Evolutionary conservation across 2,329 filamentous ascomycete genomes (phyloP).

Genomic region (Clarireedia sp.): DNA sequence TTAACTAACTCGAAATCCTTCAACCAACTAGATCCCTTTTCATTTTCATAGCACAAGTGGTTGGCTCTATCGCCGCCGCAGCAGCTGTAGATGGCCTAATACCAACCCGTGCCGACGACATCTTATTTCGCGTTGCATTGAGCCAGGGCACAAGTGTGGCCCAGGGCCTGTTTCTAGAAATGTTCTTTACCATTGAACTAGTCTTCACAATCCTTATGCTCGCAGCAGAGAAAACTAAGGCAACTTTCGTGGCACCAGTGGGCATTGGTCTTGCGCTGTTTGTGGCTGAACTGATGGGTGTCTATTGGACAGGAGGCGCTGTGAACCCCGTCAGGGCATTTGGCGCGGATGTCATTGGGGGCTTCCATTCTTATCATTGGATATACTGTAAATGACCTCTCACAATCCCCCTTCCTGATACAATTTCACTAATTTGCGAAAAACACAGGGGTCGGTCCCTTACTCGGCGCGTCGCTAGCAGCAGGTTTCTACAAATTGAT

Average conservation of each 20-base stretch:
- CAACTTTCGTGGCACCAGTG: conserved; percentile 40
- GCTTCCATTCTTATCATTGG: conserved; percentile 38
- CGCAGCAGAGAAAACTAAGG: conserved; percentile 17
- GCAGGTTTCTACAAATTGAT: conserved; percentile 41
- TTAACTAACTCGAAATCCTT: no score
- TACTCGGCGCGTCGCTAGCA: conserved; percentile 41
- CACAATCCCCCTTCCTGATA: not conserved
- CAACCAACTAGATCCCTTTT: conserved; percentile 19
- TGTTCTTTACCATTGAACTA: conserved; percentile 38
- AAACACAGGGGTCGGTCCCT: conserved; percentile 37
- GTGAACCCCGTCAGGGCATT: conserved; percentile 40
- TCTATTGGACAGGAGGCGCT: conserved; percentile 40
- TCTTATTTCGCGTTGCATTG: not conserved
- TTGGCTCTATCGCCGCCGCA: not conserved
- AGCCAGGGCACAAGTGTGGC: not conserved
- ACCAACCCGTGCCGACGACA: not conserved
- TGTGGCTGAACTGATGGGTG: conserved; percentile 31
- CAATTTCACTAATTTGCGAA: not conserved
- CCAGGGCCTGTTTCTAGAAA: conserved; percentile 40
- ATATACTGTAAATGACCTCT: conserved; percentile 31
- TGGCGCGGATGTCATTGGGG: conserved; percentile 35
- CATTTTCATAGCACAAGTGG: conserved; percentile 22
- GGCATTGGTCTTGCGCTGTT: conserved; percentile 41
- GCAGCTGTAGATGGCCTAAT: not conserved
- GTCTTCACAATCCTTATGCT: conserved; percentile 43